These are phyloP conservation scores for Trametes punicea DNA, from an alignment of 768 basidiomycete genomes.

Conservation along the genomic window DNA sequence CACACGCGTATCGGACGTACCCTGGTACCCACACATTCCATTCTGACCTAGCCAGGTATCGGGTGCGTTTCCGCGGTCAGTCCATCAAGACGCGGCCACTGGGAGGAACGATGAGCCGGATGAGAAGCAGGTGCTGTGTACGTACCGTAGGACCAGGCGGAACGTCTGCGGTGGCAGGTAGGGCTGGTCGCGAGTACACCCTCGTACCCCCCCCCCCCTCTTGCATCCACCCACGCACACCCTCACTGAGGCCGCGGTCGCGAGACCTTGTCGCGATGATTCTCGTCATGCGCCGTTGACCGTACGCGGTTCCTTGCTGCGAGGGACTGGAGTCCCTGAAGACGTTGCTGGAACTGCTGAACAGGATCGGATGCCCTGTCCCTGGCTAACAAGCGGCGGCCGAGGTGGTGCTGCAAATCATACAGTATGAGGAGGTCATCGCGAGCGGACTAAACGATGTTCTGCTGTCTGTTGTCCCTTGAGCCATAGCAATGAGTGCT, in stretches of 20 bases:
- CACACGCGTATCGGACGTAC: no score
- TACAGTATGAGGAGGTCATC: not conserved
- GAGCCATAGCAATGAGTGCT: not conserved
- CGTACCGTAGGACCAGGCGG: no score
- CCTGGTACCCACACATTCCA: no score
- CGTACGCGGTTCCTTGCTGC: not conserved
- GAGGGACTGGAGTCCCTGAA: not conserved
- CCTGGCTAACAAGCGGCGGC: not conserved
- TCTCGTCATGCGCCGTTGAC: not conserved
- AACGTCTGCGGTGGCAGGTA: no score
- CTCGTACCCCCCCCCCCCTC: not conserved
- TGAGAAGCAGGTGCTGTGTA: no score
- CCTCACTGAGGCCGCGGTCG: no score
- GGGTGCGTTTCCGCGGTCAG: no score
- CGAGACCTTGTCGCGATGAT: not conserved
- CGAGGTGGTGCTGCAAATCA: not conserved
- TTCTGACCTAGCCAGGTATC: no score
- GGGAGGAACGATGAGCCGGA: no score
- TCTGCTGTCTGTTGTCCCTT: no score
- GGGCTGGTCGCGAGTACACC: no score
- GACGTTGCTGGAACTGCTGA: not conserved
- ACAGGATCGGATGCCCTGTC: not conserved
- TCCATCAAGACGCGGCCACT: no score
- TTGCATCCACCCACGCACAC: not conserved
- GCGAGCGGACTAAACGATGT: not conserved